Evolutionary conservation across 2,329 filamentous ascomycete species (phyloP).

Genomic region (Mycosphaerella arachidis): DNA sequence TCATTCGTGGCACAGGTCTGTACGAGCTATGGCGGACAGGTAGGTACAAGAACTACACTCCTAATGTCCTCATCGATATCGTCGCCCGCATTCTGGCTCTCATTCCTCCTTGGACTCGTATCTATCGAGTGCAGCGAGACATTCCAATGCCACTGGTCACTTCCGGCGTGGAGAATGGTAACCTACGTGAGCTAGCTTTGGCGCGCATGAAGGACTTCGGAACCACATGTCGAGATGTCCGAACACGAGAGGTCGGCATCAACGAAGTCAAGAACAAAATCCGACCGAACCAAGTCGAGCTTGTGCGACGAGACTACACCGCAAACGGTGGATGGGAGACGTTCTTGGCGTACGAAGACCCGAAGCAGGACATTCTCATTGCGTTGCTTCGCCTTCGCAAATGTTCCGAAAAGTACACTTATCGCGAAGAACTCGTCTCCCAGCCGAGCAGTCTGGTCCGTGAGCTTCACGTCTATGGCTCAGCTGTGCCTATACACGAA

Average conservation of each 20-base stretch:
- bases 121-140: conserved; percentile 96
- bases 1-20: conserved; percentile 91
- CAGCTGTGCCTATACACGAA: conserved; percentile 93
- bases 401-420: conserved; percentile 88
- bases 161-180: conserved; percentile 95
- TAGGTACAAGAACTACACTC: conserved; percentile 97
- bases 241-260: conserved; percentile 93
- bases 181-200: conserved; percentile 84
- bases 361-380: conserved; percentile 96
- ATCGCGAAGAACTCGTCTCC: conserved; percentile 75
- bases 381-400: conserved; percentile 83
- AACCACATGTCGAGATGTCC: conserved; percentile 91
- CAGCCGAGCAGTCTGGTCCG: conserved; percentile 90
- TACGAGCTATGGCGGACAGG: conserved; percentile 98
- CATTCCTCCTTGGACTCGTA: conserved; percentile 94
- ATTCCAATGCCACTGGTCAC: conserved; percentile 99
- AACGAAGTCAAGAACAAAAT: conserved; percentile 99
- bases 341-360: conserved; percentile 95
- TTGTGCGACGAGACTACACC: conserved; percentile 86
- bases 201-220: conserved; percentile 99
- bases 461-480: conserved; percentile 94
- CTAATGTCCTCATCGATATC: conserved; percentile 91
- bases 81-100: conserved; percentile 94
- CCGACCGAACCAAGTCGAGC: conserved; percentile 88
- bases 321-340: conserved; percentile 99